phyloP scores from a whole-genome alignment of 495 filamentous ascomycete genomes.

The Melanomma pulvis-pyrius region DNA sequence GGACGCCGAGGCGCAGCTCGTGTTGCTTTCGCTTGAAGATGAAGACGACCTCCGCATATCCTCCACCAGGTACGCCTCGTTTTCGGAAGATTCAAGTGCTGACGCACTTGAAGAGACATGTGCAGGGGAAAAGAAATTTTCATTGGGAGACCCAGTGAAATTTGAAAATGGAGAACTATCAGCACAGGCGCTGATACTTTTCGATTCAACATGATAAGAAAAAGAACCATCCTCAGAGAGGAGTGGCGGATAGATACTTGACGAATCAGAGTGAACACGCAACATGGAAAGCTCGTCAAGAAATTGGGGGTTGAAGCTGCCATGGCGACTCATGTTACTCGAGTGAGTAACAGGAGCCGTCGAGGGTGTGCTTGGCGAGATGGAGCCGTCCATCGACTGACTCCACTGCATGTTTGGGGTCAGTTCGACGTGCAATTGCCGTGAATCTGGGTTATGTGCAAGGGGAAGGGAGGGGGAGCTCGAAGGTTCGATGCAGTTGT shows the following conservation, averaged over 20 bases:
- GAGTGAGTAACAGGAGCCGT: constrained; percentile 27
- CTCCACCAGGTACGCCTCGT: constrained; percentile 31
- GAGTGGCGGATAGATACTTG: constrained; percentile 20
- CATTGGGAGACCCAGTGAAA: constrained; percentile 28
- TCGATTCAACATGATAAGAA: constrained; percentile 28
- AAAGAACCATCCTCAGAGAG: constrained; percentile 27
- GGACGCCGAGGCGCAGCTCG: constrained; percentile 33
- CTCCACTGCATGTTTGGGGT: constrained; percentile 29
- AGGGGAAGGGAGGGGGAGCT: constrained; percentile 5
- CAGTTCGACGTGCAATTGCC: constrained; percentile 20
- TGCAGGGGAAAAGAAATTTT: constrained; percentile 24
- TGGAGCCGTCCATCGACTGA: constrained; percentile 26
- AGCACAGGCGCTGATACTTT: constrained; percentile 28
- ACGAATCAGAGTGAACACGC: constrained; percentile 39
- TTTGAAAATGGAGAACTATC: constrained; percentile 31
- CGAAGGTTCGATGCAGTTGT: constrained; percentile 5
- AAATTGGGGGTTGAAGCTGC: constrained; percentile 39
- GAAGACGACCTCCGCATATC: constrained; percentile 41
- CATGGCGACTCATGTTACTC: constrained; percentile 44
- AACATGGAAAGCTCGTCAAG: constrained; percentile 37
- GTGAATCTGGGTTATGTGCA: constrained; percentile 3
- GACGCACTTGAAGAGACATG: constrained; percentile 28
- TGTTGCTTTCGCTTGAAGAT: constrained; percentile 16
- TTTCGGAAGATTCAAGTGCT: constrained; percentile 24
- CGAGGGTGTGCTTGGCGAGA: constrained; percentile 31